phyloP scores from a whole-genome alignment of 2,329 filamentous ascomycete species.

The Paecilomyces formosus region DNA sequence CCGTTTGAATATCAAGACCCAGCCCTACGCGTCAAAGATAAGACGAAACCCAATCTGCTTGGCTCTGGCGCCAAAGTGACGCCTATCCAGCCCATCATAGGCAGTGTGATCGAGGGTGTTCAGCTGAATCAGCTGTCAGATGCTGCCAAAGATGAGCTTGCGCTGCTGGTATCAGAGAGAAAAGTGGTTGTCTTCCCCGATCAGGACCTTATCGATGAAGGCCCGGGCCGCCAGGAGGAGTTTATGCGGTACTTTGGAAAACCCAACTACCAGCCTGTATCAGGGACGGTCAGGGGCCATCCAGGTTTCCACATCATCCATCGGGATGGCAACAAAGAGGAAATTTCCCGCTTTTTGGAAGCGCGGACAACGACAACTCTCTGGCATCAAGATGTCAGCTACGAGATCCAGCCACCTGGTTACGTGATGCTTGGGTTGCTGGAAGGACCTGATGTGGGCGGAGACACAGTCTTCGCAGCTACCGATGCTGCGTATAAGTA shows the following conservation, averaged over 20 bases:
- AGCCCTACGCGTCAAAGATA: conserved; percentile 37
- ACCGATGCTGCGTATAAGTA: conserved; percentile 40
- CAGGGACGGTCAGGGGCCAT: conserved; percentile 32
- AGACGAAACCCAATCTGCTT: conserved; percentile 30
- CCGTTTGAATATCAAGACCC: conserved; percentile 40
- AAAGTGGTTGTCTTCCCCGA: conserved; percentile 46
- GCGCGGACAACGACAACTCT: conserved; percentile 40
- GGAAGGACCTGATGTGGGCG: conserved; percentile 44
- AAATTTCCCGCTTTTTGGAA: conserved; percentile 36
- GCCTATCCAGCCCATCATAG: conserved; percentile 37
- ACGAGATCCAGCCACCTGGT: conserved; percentile 41
- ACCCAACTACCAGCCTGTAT: conserved; percentile 39
- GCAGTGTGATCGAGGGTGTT: conserved; percentile 35
- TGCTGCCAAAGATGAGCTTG: conserved; percentile 44
- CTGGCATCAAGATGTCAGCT: conserved; percentile 45
- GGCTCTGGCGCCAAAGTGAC: conserved; percentile 21
- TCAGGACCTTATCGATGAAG: conserved; percentile 42
- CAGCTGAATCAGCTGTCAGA: conserved; percentile 43
- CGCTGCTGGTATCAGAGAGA: conserved; percentile 63
- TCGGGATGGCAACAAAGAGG: conserved; percentile 36
- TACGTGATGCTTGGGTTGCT: conserved; percentile 43
- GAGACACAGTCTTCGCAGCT: conserved; percentile 41
- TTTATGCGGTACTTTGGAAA: conserved; percentile 42
- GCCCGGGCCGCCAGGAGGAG: conserved; percentile 34
- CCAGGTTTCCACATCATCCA: conserved; percentile 42